phyloP scores from a whole-genome alignment of 495 filamentous ascomycete species.

The Neurospora sp. region DNA sequence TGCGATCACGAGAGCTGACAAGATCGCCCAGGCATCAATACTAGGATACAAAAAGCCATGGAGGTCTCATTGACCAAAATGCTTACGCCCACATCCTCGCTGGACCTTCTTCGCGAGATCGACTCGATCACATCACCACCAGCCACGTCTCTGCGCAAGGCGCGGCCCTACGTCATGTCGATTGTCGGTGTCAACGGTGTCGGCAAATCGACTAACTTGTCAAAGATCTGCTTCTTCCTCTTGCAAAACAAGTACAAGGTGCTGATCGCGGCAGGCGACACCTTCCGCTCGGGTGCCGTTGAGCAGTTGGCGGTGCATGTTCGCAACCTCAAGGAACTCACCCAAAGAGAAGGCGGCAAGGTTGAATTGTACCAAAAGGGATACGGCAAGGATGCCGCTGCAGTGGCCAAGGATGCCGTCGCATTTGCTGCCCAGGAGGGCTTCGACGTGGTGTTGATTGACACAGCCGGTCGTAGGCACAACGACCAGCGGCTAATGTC shows the following conservation, averaged over 20 bases:
- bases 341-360: slow-evolving; percentile 65
- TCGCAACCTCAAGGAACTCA: slow-evolving; percentile 78
- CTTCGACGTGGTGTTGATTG: slow-evolving; percentile 92
- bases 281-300: slow-evolving; percentile 93
- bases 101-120: slow-evolving; percentile 91
- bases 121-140: slow-evolving; percentile 61
- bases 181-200: slow-evolving; percentile 98
- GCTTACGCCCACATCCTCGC: slow-evolving; percentile 85
- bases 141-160: slow-evolving; percentile 39
- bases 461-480: slow-evolving; percentile 89
- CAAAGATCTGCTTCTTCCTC: slow-evolving; percentile 95
- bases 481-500: slow-evolving; percentile 95
- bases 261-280: slow-evolving; percentile 92
- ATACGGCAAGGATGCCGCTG: slow-evolving; percentile 94
- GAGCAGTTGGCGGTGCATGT: slow-evolving; percentile 94
- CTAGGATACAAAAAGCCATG: slow-evolving; percentile 72
- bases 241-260: slow-evolving; percentile 93
- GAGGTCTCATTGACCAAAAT: slow-evolving; percentile 87
- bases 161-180: slow-evolving; percentile 87
- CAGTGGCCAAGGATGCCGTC: slow-evolving; percentile 90
- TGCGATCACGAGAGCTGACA: slow-evolving; percentile 1
- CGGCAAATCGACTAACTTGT: slow-evolving; percentile 92
- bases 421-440: slow-evolving; percentile 59
- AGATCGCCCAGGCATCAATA: slow-evolving; percentile 50
- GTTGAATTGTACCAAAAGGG: slow-evolving; percentile 93